Base-by-base conservation (phyloP, 805 yeast species). In the Myxozyma kluyveri region DNA sequence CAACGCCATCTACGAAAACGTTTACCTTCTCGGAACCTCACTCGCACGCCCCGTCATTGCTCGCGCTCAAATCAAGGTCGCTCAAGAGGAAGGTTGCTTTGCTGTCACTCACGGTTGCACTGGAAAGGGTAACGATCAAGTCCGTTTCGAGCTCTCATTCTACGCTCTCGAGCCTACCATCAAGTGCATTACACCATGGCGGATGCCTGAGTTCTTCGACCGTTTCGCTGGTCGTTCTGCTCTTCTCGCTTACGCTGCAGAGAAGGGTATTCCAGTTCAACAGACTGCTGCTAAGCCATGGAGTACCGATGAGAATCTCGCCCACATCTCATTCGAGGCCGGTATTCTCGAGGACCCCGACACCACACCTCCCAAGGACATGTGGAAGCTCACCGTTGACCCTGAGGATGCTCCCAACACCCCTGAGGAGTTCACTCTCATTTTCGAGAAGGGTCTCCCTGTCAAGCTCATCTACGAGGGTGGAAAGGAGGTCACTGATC, bases 111-210 rank as follows among this genome's bases (percentile, higher is more conserved):
- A 93, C 73, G 99, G 99, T 60, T 93, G 99, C 77, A 93, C 99
- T 63, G 99, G 99, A 76, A 93, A 93, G 78, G 99, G 99, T 76
- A 93, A 93, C 71, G 99, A 93, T 74, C 99, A 93, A 77, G 97
- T 93, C 61, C 86, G 99, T 75, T 93, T 93, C 71, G 99, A 93
- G 76, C 78, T 93, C 57, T 84, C 95, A 6, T 93, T 93, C 80
- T 93, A 93, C 73, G 99, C 98, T 33, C 81, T 93, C 72, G 90
- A 93, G 76, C 99, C 99, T 39, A 98, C 90, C 68, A 96, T 93
- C 64, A 77, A 80, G 69, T 96, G 88, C 64, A 91, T 93, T 75
- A 96, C 99, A 40, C 99, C 99, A 71, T 93, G 99, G 99, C 88
- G 99, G 81, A 87, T 86, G 70, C 99, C 99, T 29, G 85, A 67